Percentiles rank a stretch among this genome's conserved stretches.
phyloP scores from a whole-genome alignment of 169 alveolate genomes.

The Neospora caninum region DNA sequence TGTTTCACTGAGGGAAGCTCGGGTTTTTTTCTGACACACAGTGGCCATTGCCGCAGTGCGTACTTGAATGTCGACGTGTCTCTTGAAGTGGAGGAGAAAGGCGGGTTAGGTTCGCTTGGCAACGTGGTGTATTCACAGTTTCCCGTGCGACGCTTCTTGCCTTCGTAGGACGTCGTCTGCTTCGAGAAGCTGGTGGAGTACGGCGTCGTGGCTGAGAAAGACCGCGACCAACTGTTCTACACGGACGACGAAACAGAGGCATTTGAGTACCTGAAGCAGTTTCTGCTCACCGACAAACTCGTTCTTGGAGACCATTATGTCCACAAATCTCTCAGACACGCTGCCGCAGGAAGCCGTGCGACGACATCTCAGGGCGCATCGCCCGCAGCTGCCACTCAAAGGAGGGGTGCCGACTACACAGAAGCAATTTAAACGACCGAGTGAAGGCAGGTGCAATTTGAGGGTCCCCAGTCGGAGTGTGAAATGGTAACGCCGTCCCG shows the following conservation, averaged over 20 bases:
- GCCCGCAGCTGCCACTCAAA: not conserved
- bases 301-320: constrained; percentile 6
- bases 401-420: not conserved
- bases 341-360: no score
- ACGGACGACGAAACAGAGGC: constrained; percentile 68
- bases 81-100: no score
- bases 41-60: no score
- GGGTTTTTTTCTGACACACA: no score
- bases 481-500: no score
- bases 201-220: constrained; percentile 42
- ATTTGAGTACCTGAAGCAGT: constrained; percentile 24
- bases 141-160: not conserved
- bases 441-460: no score
- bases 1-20: no score
- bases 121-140: no score
- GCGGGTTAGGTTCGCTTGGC: no score
- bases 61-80: no score
- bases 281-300: constrained; percentile 44
- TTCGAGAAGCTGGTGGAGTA: constrained; percentile 58
- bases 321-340: constrained; percentile 37
- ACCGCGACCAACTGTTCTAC: constrained; percentile 51
- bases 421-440: not conserved
- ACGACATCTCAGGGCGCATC: not conserved
- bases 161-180: constrained; percentile 1
- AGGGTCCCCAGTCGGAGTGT: no score